Base-by-base conservation (phyloP, 176 grass and related monocot species). In the Aegilops bicornis region DNA sequence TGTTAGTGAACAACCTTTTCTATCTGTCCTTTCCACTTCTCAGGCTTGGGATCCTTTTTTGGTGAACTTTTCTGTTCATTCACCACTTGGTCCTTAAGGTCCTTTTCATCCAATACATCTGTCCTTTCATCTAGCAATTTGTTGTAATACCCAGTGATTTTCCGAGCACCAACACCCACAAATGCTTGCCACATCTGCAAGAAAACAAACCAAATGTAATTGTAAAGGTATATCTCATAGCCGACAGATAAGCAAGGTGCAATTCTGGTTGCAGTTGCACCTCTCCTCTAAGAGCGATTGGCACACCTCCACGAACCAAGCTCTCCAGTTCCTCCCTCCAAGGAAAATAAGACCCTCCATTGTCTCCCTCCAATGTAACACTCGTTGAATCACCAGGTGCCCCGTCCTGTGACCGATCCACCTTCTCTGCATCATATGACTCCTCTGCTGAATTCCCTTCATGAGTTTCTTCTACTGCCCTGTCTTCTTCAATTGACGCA, bases 131-230 rank as follows among this genome's bases (percentile, higher is more conserved):
- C 87, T 83, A 92, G 91, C 79, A 98, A 88, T 86, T 92, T 88
- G 54, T 64, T 75, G 82, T 98, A 98, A 88, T 98, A 96, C 47
- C 91, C 96, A 24, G 71, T 68, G 77, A 89, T 85, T 83, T 87
- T 98, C 78, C 94, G 77, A 79, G 84, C 63, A 66, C 83, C 79
- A 64, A 91, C 94, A 82, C 92, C 93, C 40, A 96, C 92, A n/a
- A 90, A 98, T 48, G 93, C 96, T 98, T 98, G 96, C 96, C 96
- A 98, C 71, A 98, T 86, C 96, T 98, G 89, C 77, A 94, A 84
- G 50, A 64, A 71, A 58, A 82, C 35, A 61, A 88, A 91, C 6
- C 61, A 63, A 83, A 80, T 35, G 42, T 83, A 30, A 85, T 40
- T 77, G 70, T 73, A 90, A 88, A 84, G 40, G 31, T 37, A 78